phyloP scores from a whole-genome alignment of 2,329 filamentous ascomycete genomes.

The Aspergillus fijiensis region DNA sequence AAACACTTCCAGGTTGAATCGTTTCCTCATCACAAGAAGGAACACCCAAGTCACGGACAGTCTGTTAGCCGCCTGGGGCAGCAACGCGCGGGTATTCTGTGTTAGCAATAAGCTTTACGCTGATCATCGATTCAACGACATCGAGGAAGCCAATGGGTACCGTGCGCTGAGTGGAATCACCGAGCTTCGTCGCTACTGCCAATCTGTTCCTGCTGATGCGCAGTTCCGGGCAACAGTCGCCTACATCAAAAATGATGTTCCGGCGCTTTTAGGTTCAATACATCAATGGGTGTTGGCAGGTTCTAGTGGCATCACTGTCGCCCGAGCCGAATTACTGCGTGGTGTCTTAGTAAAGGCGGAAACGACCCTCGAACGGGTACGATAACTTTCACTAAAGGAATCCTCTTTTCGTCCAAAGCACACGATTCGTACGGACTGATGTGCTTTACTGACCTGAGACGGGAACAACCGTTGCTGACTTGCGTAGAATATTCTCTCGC shows the following conservation, averaged over 20 bases:
- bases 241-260: slow-evolving; percentile 16
- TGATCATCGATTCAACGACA: slow-evolving; percentile 2
- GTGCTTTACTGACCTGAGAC: too few species aligned
- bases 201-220: slow-evolving; percentile 19
- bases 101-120: slow-evolving; percentile 23
- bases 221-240: slow-evolving; percentile 13
- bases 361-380: slow-evolving; percentile 11
- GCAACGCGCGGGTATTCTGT: slow-evolving; percentile 17
- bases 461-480: background rate
- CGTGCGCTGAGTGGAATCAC: slow-evolving; percentile 22
- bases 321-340: slow-evolving; percentile 17
- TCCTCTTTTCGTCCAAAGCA: too few species aligned
- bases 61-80: background rate
- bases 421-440: too few species aligned
- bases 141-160: slow-evolving; percentile 10
- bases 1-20: background rate
- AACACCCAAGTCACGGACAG: slow-evolving; percentile 1
- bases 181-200: slow-evolving; percentile 22
- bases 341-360: slow-evolving; percentile 11
- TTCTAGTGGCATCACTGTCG: slow-evolving; percentile 11
- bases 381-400: background rate
- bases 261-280: slow-evolving; percentile 19
- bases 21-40: slow-evolving; percentile 9
- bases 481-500: background rate
- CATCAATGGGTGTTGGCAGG: slow-evolving; percentile 18